phyloP scores from a whole-genome alignment of 345 rosid species.

The Gynandropsis gynandra region DNA sequence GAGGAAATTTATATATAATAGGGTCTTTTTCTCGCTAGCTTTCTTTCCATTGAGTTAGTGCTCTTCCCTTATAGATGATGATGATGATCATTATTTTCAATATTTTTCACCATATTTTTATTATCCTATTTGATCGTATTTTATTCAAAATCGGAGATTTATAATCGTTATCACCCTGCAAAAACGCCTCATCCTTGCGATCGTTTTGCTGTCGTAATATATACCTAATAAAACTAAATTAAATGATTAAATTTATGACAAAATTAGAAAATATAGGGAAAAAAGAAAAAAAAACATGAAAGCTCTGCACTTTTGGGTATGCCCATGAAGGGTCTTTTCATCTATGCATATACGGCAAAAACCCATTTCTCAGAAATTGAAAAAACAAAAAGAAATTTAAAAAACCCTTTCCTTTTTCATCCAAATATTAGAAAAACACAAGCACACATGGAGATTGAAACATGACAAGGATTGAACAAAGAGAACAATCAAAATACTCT shows the following conservation, averaged over 20 bases:
- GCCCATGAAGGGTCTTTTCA: constrained; percentile 26
- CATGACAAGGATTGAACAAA: constrained; percentile 31
- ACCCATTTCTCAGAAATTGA: background rate
- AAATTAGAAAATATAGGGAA: constrained; percentile 12
- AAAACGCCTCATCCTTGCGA: too few species aligned
- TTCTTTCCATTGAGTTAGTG: constrained; percentile 37
- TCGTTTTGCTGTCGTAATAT: too few species aligned
- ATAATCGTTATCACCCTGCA: too few species aligned
- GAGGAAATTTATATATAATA: constrained; percentile 24
- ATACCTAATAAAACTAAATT: too few species aligned
- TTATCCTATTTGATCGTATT: constrained; percentile 15
- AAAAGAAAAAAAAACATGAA: constrained; percentile 15
- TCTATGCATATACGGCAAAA: constrained; percentile 16
- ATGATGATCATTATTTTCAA: constrained; percentile 29
- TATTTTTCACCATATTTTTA: constrained; percentile 18
- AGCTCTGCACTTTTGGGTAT: constrained; percentile 25
- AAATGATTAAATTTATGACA: too few species aligned
- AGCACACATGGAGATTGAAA: constrained; percentile 30
- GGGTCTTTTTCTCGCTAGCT: constrained; percentile 29
- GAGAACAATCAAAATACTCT: constrained; percentile 23
- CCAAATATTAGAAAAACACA: constrained; percentile 19
- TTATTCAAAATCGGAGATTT: constrained; percentile 11
- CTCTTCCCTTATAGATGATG: constrained; percentile 30
- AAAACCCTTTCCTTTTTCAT: background rate
- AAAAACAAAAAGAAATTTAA: constrained; percentile 1